A percentile compares a stretch with the other conserved stretches of the same genome.
These are phyloP conservation scores for Podosphaera aphanis DNA, from an alignment of 2,329 filamentous ascomycete species.

Conservation along the genomic window DNA sequence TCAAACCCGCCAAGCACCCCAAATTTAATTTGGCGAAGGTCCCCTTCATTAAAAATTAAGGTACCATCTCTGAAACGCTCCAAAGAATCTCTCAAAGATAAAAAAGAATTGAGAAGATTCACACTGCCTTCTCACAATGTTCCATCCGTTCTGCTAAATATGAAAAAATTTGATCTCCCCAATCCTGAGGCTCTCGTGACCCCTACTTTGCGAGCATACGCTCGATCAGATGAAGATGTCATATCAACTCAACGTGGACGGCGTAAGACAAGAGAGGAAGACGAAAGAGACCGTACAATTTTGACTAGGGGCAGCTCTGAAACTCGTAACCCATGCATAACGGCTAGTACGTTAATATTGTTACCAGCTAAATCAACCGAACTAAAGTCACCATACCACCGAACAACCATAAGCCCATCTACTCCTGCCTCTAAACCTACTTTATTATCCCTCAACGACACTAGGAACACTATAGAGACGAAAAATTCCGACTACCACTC, in stretches of 20 bases:
- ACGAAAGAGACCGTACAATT: constrained; percentile 55
- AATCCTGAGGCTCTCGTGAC: constrained; percentile 9
- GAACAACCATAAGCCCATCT: background rate
- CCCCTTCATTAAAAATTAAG: background rate
- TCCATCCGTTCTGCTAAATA: constrained; percentile 62
- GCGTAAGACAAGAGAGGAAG: constrained; percentile 66
- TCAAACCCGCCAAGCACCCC: background rate
- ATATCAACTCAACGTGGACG: constrained; percentile 49
- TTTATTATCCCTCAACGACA: no score
- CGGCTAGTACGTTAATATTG: constrained; percentile 8
- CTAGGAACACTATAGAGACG: no score
- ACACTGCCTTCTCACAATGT: constrained; percentile 50
- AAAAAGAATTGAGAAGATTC: constrained; percentile 26
- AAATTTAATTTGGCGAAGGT: background rate
- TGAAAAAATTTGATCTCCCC: constrained; percentile 25
- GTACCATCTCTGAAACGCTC: background rate
- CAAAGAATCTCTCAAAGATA: background rate
- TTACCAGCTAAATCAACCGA: background rate
- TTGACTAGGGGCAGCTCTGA: constrained; percentile 44
- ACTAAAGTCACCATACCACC: background rate
- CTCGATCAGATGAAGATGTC: constrained; percentile 68
- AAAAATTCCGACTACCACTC: background rate
- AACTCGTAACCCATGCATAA: constrained; percentile 35
- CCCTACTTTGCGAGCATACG: background rate
- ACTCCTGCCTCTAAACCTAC: background rate